Percentiles rank a stretch among this genome's conserved stretches.
Evolutionary conservation across 2,329 filamentous ascomycete genomes (phyloP).

Genomic region (Pseudocercospora cruenta): DNA sequence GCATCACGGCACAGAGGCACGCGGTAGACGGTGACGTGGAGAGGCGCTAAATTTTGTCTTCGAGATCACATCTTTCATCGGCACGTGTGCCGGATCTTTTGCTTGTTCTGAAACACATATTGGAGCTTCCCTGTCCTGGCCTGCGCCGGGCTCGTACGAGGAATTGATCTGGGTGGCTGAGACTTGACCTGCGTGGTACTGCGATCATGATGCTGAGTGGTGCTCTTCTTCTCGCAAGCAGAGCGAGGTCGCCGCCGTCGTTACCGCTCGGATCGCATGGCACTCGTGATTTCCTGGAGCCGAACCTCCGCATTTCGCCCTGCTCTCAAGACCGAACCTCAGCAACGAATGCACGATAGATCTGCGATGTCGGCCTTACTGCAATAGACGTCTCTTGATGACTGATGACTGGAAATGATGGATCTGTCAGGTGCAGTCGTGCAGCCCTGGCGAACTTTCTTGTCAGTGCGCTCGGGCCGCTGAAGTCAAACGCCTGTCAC

Average conservation of each 20-base stretch:
- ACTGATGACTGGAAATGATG: too few species aligned
- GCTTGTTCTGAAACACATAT: neutral
- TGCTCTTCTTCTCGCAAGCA: neutral
- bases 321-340: neutral
- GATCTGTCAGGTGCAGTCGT: neutral
- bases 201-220: neutral
- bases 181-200: too few species aligned
- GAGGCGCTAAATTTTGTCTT: neutral
- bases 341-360: neutral
- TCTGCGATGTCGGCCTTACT: slow-evolving; percentile 1
- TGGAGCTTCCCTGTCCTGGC: neutral
- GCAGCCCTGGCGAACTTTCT: neutral
- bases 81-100: neutral
- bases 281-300: neutral
- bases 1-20: slow-evolving; percentile 2
- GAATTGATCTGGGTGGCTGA: too few species aligned
- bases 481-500: neutral
- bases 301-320: neutral
- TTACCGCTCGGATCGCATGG: neutral
- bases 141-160: neutral
- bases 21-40: neutral
- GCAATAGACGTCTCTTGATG: neutral
- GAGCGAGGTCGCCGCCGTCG: neutral
- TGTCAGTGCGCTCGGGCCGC: neutral
- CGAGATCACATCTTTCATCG: neutral